phyloP scores from a whole-genome alignment of 352 stramenopile species.

The Phytophthora litchii region DNA sequence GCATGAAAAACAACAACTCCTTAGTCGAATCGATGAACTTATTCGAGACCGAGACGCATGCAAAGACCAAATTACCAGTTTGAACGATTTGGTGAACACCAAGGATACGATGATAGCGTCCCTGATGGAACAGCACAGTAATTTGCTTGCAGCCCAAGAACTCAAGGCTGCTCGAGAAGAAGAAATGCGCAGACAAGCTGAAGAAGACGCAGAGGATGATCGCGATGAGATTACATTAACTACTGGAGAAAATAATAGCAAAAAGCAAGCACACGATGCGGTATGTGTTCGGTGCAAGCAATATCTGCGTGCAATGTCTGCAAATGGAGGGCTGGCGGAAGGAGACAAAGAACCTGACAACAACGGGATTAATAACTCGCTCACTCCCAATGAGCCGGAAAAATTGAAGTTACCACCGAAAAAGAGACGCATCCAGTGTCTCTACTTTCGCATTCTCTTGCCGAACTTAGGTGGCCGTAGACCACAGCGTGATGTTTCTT shows the following conservation, averaged over 20 bases:
- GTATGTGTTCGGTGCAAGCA: conserved; percentile 75
- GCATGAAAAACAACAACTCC: conserved; percentile 55
- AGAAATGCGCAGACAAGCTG: conserved; percentile 42
- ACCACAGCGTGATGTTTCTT: conserved; percentile 76
- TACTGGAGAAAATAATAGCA: not conserved
- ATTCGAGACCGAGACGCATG: conserved; percentile 37
- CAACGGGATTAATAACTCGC: not conserved
- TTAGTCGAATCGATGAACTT: conserved; percentile 41
- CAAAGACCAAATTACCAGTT: conserved; percentile 48
- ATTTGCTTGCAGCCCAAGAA: conserved; percentile 71
- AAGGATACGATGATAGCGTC: conserved; percentile 75
- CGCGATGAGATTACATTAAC: conserved; percentile 26
- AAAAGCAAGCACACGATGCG: not conserved
- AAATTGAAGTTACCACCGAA: conserved; percentile 22
- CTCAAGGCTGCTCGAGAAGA: conserved; percentile 57
- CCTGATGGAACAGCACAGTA: conserved; percentile 78
- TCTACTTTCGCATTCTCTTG: conserved; percentile 91
- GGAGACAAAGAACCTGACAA: conserved; percentile 13
- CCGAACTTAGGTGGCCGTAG: conserved; percentile 87
- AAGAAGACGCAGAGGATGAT: conserved; percentile 53
- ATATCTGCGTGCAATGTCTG: conserved; percentile 43
- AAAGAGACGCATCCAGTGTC: conserved; percentile 76
- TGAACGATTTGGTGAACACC: conserved; percentile 43
- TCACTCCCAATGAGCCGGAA: conserved; percentile 10
- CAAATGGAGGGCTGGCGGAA: conserved; percentile 28